phyloP scores from a whole-genome alignment of 495 filamentous ascomycete genomes.

The Alectoria sarmentosa region DNA sequence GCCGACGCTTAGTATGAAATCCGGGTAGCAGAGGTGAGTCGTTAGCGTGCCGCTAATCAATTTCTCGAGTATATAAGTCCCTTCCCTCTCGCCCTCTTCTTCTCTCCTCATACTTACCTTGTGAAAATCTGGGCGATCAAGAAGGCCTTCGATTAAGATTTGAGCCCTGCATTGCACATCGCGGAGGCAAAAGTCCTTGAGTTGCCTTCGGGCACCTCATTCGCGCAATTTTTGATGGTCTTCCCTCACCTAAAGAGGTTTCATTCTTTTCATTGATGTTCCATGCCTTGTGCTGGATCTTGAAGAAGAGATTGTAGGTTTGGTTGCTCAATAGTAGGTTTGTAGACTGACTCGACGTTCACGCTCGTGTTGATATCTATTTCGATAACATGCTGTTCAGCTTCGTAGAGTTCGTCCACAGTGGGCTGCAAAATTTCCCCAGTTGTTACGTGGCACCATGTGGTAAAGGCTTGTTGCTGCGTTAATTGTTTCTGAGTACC shows the following conservation, averaged over 20 bases:
- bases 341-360: too few species aligned
- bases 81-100: background rate
- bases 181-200: conserved; percentile 59
- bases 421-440: too few species aligned
- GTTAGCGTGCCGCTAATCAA: background rate
- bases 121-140: conserved; percentile 57
- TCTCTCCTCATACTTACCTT: conserved; percentile 69
- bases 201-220: conserved; percentile 62
- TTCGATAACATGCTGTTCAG: too few species aligned
- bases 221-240: conserved; percentile 64
- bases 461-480: too few species aligned
- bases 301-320: conserved; percentile 50
- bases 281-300: conserved; percentile 37
- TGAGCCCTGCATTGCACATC: conserved; percentile 73
- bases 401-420: too few species aligned
- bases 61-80: background rate
- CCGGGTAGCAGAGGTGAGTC: background rate
- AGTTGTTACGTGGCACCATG: too few species aligned
- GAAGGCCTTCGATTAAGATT: conserved; percentile 50
- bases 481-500: too few species aligned
- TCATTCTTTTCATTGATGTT: conserved; percentile 49
- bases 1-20: background rate
- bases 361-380: too few species aligned
- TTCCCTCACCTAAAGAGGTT: conserved; percentile 30
- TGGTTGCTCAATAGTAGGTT: background rate